These are phyloP conservation scores for Scutellaria barbata DNA, from an alignment of 257 asterid species.

Conservation along the genomic window DNA sequence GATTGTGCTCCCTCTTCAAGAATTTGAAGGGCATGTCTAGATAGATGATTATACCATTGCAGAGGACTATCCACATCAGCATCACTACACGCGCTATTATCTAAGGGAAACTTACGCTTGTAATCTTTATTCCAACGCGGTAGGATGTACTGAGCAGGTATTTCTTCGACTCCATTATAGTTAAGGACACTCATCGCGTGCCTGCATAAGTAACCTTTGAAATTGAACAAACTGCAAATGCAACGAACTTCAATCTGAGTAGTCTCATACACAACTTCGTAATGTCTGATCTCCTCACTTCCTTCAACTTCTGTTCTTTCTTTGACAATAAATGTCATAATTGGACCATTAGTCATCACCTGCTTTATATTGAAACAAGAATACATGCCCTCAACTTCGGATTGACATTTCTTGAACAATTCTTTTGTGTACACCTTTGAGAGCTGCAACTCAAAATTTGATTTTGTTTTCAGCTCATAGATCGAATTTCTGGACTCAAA, in stretches of 20 bases:
- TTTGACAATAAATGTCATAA: constrained; percentile 53
- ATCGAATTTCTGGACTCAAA: constrained; percentile 51
- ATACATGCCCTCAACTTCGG: constrained; percentile 60
- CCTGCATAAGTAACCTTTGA: constrained; percentile 63
- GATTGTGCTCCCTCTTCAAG: constrained; percentile 60
- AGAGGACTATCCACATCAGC: constrained; percentile 39
- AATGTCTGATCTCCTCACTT: constrained; percentile 50
- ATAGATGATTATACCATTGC: constrained; percentile 46
- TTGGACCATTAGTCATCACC: constrained; percentile 46
- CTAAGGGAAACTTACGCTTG: constrained; percentile 39
- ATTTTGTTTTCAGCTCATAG: constrained; percentile 54
- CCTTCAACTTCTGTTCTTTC: constrained; percentile 50
- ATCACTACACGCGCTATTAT: constrained; percentile 24
- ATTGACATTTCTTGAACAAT: constrained; percentile 55
- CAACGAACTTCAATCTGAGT: constrained; percentile 58
- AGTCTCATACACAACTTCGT: constrained; percentile 60
- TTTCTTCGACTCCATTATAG: constrained; percentile 58
- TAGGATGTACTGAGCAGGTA: constrained; percentile 58
- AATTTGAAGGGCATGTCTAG: constrained; percentile 41
- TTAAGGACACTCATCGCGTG: constrained; percentile 62
- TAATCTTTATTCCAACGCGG: constrained; percentile 56
- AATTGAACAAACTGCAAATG: constrained; percentile 63
- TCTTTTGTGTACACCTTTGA: constrained; percentile 57
- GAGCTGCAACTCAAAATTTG: constrained; percentile 65
- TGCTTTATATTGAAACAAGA: constrained; percentile 61